A percentile compares a stretch with the other conserved stretches of the same genome.
Evolutionary conservation across 768 basidiomycete genomes (phyloP).

Genomic region (Cystobasidium tubakii): DNA sequence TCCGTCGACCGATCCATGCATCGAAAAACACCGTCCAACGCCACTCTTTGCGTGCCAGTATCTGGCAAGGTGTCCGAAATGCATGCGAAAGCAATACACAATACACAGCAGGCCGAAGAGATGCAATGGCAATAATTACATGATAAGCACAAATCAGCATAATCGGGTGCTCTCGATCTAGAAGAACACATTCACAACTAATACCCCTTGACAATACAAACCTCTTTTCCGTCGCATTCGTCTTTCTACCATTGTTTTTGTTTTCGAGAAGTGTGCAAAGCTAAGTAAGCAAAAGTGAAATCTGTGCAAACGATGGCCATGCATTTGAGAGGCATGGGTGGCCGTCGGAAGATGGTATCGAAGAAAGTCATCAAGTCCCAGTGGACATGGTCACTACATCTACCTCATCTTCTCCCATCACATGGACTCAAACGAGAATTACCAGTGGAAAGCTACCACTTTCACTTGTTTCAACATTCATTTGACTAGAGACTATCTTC

Average conservation of each 20-base stretch:
- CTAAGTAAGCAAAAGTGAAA: no score
- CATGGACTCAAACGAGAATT: no score
- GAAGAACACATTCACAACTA: neutral
- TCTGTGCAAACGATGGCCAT: no score
- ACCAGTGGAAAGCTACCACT: no score
- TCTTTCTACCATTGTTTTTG: neutral
- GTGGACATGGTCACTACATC: no score
- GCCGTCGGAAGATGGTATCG: no score
- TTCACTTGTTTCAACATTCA: no score
- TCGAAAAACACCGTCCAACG: neutral
- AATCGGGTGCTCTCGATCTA: neutral
- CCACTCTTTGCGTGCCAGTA: neutral
- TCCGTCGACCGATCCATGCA: neutral
- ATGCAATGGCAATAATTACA: slow-evolving; percentile 1
- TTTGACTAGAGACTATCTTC: no score
- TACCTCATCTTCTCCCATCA: no score
- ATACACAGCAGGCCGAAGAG: neutral
- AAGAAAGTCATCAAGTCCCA: no score
- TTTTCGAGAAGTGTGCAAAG: neutral
- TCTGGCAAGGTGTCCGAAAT: neutral
- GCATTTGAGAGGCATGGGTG: no score
- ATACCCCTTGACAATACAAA: neutral
- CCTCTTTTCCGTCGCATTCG: neutral
- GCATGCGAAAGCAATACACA: neutral
- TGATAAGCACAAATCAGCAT: neutral